Conservation (phyloP, 2,329 filamentous ascomycete species). For the Mycosphaerella sp. region DNA sequence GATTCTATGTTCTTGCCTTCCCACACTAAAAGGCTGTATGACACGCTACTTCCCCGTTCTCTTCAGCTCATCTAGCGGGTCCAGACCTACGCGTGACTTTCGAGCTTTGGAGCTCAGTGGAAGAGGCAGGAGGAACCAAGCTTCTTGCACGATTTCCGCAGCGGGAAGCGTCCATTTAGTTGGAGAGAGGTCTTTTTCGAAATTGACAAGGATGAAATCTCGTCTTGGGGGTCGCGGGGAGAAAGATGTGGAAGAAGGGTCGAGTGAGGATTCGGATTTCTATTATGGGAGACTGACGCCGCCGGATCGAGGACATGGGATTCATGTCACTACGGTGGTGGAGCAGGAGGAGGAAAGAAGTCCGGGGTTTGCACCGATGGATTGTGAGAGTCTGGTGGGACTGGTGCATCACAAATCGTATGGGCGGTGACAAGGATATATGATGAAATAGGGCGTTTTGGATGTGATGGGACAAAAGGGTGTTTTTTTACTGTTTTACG, state of each 20-base stretch:
- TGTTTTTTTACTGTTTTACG: too few species aligned
- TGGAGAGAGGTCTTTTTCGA: neutral
- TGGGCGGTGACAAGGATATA: neutral
- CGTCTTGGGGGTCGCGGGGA: constrained; percentile 4
- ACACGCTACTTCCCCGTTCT: constrained; percentile 27
- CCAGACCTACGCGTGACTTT: constrained; percentile 4
- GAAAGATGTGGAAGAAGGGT: constrained; percentile 11
- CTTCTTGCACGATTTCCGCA: constrained; percentile 12
- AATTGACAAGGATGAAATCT: neutral
- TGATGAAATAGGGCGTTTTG: neutral
- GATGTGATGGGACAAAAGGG: neutral
- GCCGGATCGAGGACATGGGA: constrained; percentile 4
- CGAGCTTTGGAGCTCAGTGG: constrained; percentile 10
- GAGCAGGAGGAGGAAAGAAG: constrained; percentile 18
- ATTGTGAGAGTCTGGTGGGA: constrained; percentile 15
- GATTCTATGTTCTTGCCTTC: constrained; percentile 29
- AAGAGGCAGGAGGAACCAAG: constrained; percentile 5
- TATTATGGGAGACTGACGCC: constrained; percentile 3
- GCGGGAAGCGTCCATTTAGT: constrained; percentile 6
- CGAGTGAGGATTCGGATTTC: constrained; percentile 4
- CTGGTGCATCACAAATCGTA: constrained; percentile 6
- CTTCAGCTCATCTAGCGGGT: constrained; percentile 15
- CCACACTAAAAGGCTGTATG: constrained; percentile 27
- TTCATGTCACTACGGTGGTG: constrained; percentile 19
- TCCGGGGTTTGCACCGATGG: constrained; percentile 8